Evolutionary conservation across 1,139 yeast species (phyloP), one percentile per base, ranked within the genome.

Genomic region (Pichia sp.): DNA sequence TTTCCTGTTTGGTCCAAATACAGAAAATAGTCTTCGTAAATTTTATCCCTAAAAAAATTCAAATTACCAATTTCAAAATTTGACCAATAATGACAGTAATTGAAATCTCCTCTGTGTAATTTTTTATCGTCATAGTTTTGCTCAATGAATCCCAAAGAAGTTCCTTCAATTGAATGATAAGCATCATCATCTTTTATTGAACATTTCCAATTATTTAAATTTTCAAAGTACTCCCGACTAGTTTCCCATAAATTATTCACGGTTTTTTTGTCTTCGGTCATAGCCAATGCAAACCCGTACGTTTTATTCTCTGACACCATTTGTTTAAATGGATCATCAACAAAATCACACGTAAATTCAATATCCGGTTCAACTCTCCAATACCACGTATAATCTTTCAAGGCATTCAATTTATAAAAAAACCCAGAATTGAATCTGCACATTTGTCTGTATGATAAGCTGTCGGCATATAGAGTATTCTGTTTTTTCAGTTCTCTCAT

Each of bases 71-170:
- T 73, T 64, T 88, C 97, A 58, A 88, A 88, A 66, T 88, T 88
- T 34, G 95, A 80, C 97, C 97, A 88, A 70, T 82, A 88, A 61
- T 88, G 97, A 62, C 95, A 86, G 52, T 76, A 64, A 64, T 87
- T 87, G 65, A 85, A 87, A 4, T 79, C 69, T 40, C 72, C 70
- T 16, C 92, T 86, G 3, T 42, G 33, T 10, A 35, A 34, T 27
- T 37, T 10, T 8, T 52, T 41, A 2, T 37, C 4, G 37, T 48
- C 49, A 1, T 40, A 36, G 27, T 55, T 50, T 53, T 67, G 77
- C 42, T 85, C 76, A 50, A 88, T 66, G 67, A 86, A 88, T 42
- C 79, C 80, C 67, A 83, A 58, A 64, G 83, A 68, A 64, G 38
- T 43, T 23, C 36, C 16, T 9, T 34, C 29, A 9, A 34, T 34